Conservation (phyloP, 371 early-diverging fungal species). For the Neoconidiobolus thromboides region DNA sequence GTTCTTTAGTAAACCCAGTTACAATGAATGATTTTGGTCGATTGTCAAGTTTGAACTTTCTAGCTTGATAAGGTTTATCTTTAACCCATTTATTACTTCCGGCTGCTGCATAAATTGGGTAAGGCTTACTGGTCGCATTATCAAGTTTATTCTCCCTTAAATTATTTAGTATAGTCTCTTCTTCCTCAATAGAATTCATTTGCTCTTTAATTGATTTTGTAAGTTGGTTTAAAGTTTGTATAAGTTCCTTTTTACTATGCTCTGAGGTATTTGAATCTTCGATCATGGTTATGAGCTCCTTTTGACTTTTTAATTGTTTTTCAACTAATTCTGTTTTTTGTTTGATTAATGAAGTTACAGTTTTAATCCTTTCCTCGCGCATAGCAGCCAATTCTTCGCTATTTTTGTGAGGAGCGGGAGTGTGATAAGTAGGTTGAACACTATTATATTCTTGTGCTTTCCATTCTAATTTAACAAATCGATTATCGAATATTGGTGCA, state of each 20-base stretch:
- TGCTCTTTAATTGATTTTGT: not conserved
- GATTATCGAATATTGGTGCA: conserved; percentile 68
- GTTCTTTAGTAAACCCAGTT: not conserved
- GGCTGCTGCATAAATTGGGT: too few relatives aligned
- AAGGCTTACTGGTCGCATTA: too few relatives aligned
- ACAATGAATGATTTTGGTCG: not conserved
- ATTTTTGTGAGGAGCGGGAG: conserved; percentile 20
- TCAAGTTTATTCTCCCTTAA: too few relatives aligned
- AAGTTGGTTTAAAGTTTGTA: not conserved
- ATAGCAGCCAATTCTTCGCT: conserved; percentile 12
- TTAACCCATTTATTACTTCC: not conserved
- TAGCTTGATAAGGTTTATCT: not conserved
- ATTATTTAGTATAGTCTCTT: not conserved
- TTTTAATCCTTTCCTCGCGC: conserved; percentile 24
- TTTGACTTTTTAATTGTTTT: conserved; percentile 37
- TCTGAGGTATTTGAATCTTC: conserved; percentile 10
- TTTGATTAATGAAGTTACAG: conserved; percentile 26
- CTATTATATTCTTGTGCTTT: not conserved
- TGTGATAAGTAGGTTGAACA: not conserved
- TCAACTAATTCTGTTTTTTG: conserved; percentile 29
- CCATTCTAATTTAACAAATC: conserved; percentile 76
- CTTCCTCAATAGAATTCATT: not conserved
- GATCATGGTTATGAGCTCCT: conserved; percentile 28
- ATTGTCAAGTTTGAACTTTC: not conserved
- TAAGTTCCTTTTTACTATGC: not conserved